Base-by-base conservation (phyloP, 345 rosid species). In the Linum trigynum region DNA sequence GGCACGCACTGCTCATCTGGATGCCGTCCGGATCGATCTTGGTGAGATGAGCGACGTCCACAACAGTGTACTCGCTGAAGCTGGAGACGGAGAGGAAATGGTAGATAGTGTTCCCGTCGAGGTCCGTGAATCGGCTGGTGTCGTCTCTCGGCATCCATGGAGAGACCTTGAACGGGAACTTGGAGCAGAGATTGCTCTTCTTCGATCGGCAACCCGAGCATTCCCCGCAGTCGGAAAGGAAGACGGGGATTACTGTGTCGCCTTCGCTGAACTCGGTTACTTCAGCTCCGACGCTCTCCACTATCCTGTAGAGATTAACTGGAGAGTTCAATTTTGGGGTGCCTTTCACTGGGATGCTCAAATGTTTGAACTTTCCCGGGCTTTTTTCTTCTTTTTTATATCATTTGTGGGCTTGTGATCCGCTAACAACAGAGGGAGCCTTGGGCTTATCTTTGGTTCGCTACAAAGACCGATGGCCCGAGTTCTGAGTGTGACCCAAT, bases 281-380 rank as follows among this genome's bases (percentile, higher is more conserved):
- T n/a, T 80, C 73, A 71, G 85, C 88, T 8, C 98, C 98, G 0
- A 89, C 83, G 72, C 98, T 92, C 75, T 92, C 98, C 51, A 92
- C 95, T 6, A 80, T 72, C 73, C 98, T 87, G 72, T 53, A 78
- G 60, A 23, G 32, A 23, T 23, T 23, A 23, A 23, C 32, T 23
- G 32, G 32, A 23, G 32, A 23, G 32, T 23, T 23, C 32, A 23
- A 23, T 23, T 23, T 23, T 23, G 32, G 32, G 32, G 32, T 23
- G 32, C 32, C 32, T 23, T 23, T 23, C 32, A 23, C 32, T 23
- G 32, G 32, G 32, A 23, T 23, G 32, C 32, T 23, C 0, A 23
- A 23, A 23, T 23, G 32, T 23, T 23, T 23, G 32, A 23, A 23
- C 32, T 23, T 23, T 23, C 32, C 32, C 32, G 32, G 32, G 32